A percentile compares a stretch with the other conserved stretches of the same genome.
Conservation (phyloP, 78 protist species). For the Diacronema lutheri region DNA sequence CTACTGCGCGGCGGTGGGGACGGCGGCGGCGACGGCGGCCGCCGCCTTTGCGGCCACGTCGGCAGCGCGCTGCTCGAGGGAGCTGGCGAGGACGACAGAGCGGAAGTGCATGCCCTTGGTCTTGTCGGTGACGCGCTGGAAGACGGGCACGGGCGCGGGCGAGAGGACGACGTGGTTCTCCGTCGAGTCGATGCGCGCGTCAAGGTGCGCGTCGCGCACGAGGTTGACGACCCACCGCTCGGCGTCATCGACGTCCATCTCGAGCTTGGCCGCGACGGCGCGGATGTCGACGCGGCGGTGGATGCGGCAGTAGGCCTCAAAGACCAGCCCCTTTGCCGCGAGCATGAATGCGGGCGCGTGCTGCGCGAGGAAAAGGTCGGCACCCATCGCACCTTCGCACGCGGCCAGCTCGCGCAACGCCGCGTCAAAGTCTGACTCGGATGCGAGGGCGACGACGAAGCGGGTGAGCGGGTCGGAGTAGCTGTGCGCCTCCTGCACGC, state of each 20-base stretch:
- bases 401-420: too few relatives aligned
- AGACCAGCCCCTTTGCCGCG: too few relatives aligned
- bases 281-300: constrained; percentile 75
- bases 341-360: too few relatives aligned
- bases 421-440: too few relatives aligned
- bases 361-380: too few relatives aligned
- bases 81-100: neutral
- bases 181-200: constrained; percentile 82
- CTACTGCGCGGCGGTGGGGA: too few relatives aligned
- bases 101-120: constrained; percentile 58
- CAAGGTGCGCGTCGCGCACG: constrained; percentile 74
- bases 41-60: too few relatives aligned
- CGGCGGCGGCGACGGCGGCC: too few relatives aligned
- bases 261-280: constrained; percentile 74
- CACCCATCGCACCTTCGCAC: too few relatives aligned
- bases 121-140: constrained; percentile 80
- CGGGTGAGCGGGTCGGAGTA: neutral
- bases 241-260: constrained; percentile 65
- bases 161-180: constrained; percentile 70
- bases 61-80: neutral
- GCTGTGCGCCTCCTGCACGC: neutral
- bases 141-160: constrained; percentile 54
- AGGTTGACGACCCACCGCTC: constrained; percentile 89
- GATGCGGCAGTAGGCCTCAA: constrained; percentile 67
- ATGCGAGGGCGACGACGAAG: too few relatives aligned